These are phyloP conservation scores for Tulasnella sp. DNA, from an alignment of 768 basidiomycete genomes.

Conservation along the genomic window DNA sequence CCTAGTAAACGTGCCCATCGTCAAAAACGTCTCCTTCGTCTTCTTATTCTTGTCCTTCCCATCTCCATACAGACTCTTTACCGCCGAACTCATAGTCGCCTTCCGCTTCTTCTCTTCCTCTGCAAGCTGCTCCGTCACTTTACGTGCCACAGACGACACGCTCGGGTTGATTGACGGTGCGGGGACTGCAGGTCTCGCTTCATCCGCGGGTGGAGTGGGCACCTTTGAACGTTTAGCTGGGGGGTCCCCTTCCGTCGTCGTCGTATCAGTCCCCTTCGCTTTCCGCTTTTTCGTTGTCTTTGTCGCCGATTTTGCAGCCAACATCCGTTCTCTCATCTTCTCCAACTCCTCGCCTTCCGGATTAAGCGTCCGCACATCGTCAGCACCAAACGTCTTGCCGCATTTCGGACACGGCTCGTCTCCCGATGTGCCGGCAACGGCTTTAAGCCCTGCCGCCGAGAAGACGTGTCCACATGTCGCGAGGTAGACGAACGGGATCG, in stretches of 20 bases:
- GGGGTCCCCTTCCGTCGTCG: slow-evolving; percentile 18
- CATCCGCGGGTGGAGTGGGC: neutral
- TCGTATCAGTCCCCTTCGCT: slow-evolving; percentile 33
- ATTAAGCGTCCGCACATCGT: slow-evolving; percentile 54
- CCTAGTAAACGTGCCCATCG: slow-evolving; percentile 82
- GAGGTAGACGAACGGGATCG: slow-evolving; percentile 78
- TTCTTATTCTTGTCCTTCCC: slow-evolving; percentile 48
- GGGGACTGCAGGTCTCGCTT: slow-evolving; percentile 7
- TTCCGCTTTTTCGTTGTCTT: slow-evolving; percentile 50
- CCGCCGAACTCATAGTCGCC: slow-evolving; percentile 71
- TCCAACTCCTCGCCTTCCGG: slow-evolving; percentile 55
- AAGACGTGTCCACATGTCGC: slow-evolving; percentile 83
- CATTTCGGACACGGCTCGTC: slow-evolving; percentile 68
- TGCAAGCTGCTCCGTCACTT: slow-evolving; percentile 59
- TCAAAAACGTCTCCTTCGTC: slow-evolving; percentile 87
- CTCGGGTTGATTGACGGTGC: slow-evolving; percentile 40
- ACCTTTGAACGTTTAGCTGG: slow-evolving; percentile 23
- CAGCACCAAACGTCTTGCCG: slow-evolving; percentile 48
- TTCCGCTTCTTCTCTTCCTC: slow-evolving; percentile 72
- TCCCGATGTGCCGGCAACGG: slow-evolving; percentile 36
- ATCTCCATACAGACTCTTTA: slow-evolving; percentile 63
- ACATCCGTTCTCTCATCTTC: slow-evolving; percentile 44
- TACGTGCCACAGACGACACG: slow-evolving; percentile 39
- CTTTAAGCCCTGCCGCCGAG: slow-evolving; percentile 68
- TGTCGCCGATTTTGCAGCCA: slow-evolving; percentile 42